Percentiles rank a stretch among this genome's conserved stretches.
phyloP scores from a whole-genome alignment of 257 asterid genomes.

The Cinchona pubescens region DNA sequence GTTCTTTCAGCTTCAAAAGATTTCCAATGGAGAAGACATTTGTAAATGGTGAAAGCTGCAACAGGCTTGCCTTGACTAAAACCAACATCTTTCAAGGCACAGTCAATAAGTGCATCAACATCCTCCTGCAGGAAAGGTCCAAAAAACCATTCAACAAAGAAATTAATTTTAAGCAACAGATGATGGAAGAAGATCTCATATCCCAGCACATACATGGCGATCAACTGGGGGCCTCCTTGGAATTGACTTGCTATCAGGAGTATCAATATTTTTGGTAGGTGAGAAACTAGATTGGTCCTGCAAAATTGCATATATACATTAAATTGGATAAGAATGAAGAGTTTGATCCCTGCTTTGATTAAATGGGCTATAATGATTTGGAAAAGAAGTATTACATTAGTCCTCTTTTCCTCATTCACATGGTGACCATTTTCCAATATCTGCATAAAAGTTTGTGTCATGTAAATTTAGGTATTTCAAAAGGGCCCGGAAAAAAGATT shows the following conservation, averaged over 20 bases:
- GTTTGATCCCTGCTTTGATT: slow-evolving; percentile 16
- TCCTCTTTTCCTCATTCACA: slow-evolving; percentile 43
- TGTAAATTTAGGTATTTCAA: slow-evolving; percentile 20
- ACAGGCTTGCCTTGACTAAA: slow-evolving; percentile 98
- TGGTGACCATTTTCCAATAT: slow-evolving; percentile 79
- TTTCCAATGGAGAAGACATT: slow-evolving; percentile 97
- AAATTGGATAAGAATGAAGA: slow-evolving; percentile 11
- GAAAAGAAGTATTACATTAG: slow-evolving; percentile 45
- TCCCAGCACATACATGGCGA: slow-evolving; percentile 60
- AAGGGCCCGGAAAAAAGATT: slow-evolving; percentile 15
- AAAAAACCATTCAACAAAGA: slow-evolving; percentile 19
- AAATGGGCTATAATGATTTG: slow-evolving; percentile 9
- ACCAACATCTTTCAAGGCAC: slow-evolving; percentile 82
- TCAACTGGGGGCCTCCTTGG: slow-evolving; percentile 80
- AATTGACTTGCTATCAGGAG: slow-evolving; percentile 82
- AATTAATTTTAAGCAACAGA: slow-evolving; percentile 9
- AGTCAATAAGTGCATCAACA: slow-evolving; percentile 88
- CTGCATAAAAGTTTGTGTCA: slow-evolving; percentile 43
- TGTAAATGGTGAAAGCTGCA: slow-evolving; percentile 95
- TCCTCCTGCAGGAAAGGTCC: slow-evolving; percentile 70
- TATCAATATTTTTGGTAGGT: slow-evolving; percentile 61
- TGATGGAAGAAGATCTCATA: slow-evolving; percentile 5
- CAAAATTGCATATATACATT: slow-evolving; percentile 19
- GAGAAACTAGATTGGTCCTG: slow-evolving; percentile 55
- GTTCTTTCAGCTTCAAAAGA: slow-evolving; percentile 99